These are phyloP conservation scores for Pleurostoma richardsiae DNA, from an alignment of 2,329 filamentous ascomycete species.

Conservation along the genomic window DNA sequence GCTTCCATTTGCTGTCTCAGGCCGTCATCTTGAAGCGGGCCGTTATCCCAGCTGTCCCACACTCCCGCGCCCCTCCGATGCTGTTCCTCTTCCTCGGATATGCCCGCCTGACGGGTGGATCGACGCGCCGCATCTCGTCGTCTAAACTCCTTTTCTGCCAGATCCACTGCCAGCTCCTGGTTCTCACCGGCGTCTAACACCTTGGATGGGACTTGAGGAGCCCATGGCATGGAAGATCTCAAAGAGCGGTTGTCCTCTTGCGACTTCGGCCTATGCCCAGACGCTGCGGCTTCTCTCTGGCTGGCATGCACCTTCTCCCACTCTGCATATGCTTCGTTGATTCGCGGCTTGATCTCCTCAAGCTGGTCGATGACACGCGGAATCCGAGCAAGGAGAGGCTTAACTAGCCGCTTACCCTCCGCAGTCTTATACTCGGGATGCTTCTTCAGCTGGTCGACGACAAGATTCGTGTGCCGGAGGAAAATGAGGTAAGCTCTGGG, in stretches of 20 bases:
- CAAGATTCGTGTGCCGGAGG: conserved; percentile 83
- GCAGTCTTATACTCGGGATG: conserved; percentile 72
- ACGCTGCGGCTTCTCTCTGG: conserved; percentile 6
- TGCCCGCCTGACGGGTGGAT: conserved; percentile 51
- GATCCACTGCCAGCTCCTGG: conserved; percentile 68
- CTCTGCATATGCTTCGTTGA: conserved; percentile 65
- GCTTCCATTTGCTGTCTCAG: conserved; percentile 48
- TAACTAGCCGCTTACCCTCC: conserved; percentile 59
- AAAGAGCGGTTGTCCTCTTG: too few relatives aligned
- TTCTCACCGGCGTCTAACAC: conserved; percentile 68
- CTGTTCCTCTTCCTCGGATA: conserved; percentile 52
- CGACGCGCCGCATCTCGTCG: conserved; percentile 59
- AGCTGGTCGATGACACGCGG: conserved; percentile 62
- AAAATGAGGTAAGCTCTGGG: conserved; percentile 86
- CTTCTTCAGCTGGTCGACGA: conserved; percentile 66
- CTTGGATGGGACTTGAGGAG: conserved; percentile 34
- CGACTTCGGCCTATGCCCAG: conserved; percentile 7
- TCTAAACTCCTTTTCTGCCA: conserved; percentile 68
- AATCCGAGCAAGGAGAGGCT: conserved; percentile 41
- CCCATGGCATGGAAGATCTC: conserved; percentile 17
- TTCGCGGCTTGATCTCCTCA: conserved; percentile 73
- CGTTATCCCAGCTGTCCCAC: conserved; percentile 36
- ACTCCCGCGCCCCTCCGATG: conserved; percentile 40
- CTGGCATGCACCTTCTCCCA: conserved; percentile 54
- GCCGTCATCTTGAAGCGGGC: conserved; percentile 31